These are phyloP conservation scores for Fusarium domesticum DNA, from an alignment of 2,329 filamentous ascomycete genomes.

Conservation along the genomic window DNA sequence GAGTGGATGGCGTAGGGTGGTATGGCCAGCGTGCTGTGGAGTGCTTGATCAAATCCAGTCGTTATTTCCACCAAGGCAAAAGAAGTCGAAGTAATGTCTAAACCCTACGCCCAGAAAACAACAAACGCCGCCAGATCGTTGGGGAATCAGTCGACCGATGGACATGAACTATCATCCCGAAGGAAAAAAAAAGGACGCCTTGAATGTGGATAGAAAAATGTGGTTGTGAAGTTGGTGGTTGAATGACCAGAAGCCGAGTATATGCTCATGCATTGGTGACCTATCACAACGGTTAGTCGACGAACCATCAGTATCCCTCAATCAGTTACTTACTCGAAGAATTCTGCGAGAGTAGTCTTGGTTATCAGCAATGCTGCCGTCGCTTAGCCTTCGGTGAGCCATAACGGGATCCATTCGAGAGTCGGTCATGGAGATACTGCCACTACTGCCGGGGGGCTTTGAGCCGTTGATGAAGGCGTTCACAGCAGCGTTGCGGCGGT, in stretches of 20 bases:
- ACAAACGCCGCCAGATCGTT: slow-evolving; percentile 39
- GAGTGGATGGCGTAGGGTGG: slow-evolving; percentile 43
- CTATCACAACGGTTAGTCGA: slow-evolving; percentile 33
- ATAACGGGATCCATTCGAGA: slow-evolving; percentile 84
- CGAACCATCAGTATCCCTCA: neutral
- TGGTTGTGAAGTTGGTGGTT: slow-evolving; percentile 3
- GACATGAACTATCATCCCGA: slow-evolving; percentile 39
- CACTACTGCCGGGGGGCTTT: slow-evolving; percentile 61
- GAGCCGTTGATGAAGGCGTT: slow-evolving; percentile 69
- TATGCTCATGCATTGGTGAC: slow-evolving; percentile 57
- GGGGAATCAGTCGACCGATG: slow-evolving; percentile 34
- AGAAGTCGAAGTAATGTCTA: slow-evolving; percentile 29
- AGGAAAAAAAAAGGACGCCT: too few species aligned
- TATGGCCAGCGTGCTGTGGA: slow-evolving; percentile 23
- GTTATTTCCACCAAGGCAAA: slow-evolving; percentile 30
- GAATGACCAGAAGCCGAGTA: slow-evolving; percentile 13
- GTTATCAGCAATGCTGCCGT: slow-evolving; percentile 95
- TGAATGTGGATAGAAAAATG: slow-evolving; percentile 37
- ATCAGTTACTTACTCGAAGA: slow-evolving; percentile 67
- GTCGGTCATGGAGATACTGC: slow-evolving; percentile 71
- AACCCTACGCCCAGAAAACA: slow-evolving; percentile 38
- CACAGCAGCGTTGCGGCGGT: slow-evolving; percentile 75
- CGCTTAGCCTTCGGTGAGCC: slow-evolving; percentile 80
- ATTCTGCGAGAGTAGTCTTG: slow-evolving; percentile 96
- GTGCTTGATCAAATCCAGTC: slow-evolving; percentile 31